These are phyloP conservation scores for Rhodotorula paludigena DNA, from an alignment of 768 basidiomycete species.

Conservation along the genomic window DNA sequence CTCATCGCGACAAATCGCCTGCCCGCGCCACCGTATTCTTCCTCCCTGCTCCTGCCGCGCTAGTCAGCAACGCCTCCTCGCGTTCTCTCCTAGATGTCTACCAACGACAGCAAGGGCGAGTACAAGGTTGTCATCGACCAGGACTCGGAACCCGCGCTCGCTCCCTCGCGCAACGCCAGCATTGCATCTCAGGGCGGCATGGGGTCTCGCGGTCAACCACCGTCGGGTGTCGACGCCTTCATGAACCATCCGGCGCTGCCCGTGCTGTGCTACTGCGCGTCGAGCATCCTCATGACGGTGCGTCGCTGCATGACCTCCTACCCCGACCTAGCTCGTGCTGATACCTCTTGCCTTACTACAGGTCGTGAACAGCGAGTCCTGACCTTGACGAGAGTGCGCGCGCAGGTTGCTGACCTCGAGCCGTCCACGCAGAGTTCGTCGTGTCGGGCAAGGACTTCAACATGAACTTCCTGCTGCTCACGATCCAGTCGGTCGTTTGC, in stretches of 20 bases:
- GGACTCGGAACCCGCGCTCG: constrained; percentile 11
- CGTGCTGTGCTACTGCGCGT: constrained; percentile 80
- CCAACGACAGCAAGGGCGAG: constrained; percentile 23
- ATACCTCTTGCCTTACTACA: neutral
- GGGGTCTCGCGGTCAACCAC: neutral
- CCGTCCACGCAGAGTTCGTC: constrained; percentile 61
- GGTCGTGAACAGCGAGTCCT: constrained; percentile 19
- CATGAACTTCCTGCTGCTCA: constrained; percentile 92
- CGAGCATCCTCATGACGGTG: constrained; percentile 93
- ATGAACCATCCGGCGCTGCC: constrained; percentile 52
- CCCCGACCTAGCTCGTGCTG: neutral
- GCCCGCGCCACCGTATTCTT: too few species aligned
- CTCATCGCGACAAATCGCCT: too few species aligned
- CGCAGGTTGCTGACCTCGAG: neutral
- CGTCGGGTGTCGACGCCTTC: neutral
- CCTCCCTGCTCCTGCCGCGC: neutral
- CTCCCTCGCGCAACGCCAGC: neutral
- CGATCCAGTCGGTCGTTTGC: constrained; percentile 86
- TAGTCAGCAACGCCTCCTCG: neutral
- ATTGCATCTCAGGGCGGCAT: neutral
- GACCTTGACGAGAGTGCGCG: neutral
- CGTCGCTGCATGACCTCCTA: neutral
- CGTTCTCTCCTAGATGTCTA: neutral
- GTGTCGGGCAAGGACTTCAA: constrained; percentile 89
- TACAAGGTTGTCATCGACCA: constrained; percentile 34